phyloP scores from a whole-genome alignment of 2,329 filamentous ascomycete species.

The Verticillium nonalfalfae region DNA sequence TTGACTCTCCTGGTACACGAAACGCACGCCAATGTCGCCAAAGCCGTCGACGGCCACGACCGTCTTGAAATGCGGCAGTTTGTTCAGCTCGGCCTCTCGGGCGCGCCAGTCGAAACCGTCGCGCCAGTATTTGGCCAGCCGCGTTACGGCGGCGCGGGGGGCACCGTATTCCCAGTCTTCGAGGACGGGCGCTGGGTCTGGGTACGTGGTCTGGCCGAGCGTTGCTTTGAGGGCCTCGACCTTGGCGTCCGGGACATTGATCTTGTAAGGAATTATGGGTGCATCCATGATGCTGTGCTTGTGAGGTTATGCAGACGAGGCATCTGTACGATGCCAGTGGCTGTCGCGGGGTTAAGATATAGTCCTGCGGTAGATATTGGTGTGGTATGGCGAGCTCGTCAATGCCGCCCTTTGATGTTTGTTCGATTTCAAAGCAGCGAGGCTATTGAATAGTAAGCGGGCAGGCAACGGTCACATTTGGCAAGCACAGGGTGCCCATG shows the following conservation, averaged over 20 bases:
- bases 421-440: background rate
- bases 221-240: slow-evolving; percentile 18
- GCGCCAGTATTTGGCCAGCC: slow-evolving; percentile 28
- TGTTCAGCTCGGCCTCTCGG: slow-evolving; percentile 51
- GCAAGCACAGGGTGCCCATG: background rate
- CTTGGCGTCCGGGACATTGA: background rate
- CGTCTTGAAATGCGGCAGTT: slow-evolving; percentile 49
- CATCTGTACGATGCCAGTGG: background rate
- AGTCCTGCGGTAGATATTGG: no score
- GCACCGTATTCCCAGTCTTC: slow-evolving; percentile 25
- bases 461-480: background rate
- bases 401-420: background rate
- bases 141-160: slow-evolving; percentile 22
- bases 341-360: background rate
- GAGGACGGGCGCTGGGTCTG: slow-evolving; percentile 22
- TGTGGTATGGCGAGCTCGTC: background rate
- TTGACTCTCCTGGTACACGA: slow-evolving; percentile 50
- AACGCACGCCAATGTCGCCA: slow-evolving; percentile 55
- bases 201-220: slow-evolving; percentile 21
- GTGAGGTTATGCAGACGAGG: background rate
- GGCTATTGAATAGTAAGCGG: background rate
- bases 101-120: slow-evolving; percentile 56
- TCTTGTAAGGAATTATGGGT: slow-evolving; percentile 5
- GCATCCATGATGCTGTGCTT: background rate
- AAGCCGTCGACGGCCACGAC: slow-evolving; percentile 50